Conservation (phyloP, 23 red algal genomes). For the Pyropia yezoensis region DNA sequence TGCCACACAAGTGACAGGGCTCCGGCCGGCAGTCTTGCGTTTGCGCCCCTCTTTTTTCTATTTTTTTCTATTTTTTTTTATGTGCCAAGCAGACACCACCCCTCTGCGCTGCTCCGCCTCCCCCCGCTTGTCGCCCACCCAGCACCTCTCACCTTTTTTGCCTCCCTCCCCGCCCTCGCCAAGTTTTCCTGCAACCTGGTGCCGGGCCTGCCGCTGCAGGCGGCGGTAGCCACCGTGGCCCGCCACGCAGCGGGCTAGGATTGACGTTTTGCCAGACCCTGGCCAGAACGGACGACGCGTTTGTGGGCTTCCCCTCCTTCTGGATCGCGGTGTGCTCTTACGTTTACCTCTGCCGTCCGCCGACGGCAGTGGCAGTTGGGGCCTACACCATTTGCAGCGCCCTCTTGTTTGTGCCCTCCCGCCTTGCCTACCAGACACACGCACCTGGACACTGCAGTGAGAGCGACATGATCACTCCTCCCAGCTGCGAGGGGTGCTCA, state of each 20-base stretch:
- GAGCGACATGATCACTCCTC: too few relatives aligned
- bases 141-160: conserved; percentile 45
- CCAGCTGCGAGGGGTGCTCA: neutral
- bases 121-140: too few relatives aligned
- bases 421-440: conserved; percentile 43
- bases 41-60: too few relatives aligned
- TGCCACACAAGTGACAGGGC: too few relatives aligned
- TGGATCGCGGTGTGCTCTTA: conserved; percentile 60
- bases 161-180: conserved; percentile 34
- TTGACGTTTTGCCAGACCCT: conserved; percentile 62
- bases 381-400: conserved; percentile 16
- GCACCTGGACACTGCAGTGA: too few relatives aligned
- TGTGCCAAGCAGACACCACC: too few relatives aligned
- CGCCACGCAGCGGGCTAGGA: conserved; percentile 25
- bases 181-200: conserved; percentile 24
- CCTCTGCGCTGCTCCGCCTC: too few relatives aligned
- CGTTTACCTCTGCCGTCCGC: conserved; percentile 8
- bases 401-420: conserved; percentile 42
- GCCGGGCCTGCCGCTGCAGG: neutral
- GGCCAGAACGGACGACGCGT: conserved; percentile 48
- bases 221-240: conserved; percentile 5
- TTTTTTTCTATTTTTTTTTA: too few relatives aligned
- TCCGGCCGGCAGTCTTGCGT: too few relatives aligned
- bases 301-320: conserved; percentile 59
- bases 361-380: conserved; percentile 5